These are phyloP conservation scores for Parathielavia appendiculata DNA, from an alignment of 495 filamentous ascomycete species.

Conservation along the genomic window DNA sequence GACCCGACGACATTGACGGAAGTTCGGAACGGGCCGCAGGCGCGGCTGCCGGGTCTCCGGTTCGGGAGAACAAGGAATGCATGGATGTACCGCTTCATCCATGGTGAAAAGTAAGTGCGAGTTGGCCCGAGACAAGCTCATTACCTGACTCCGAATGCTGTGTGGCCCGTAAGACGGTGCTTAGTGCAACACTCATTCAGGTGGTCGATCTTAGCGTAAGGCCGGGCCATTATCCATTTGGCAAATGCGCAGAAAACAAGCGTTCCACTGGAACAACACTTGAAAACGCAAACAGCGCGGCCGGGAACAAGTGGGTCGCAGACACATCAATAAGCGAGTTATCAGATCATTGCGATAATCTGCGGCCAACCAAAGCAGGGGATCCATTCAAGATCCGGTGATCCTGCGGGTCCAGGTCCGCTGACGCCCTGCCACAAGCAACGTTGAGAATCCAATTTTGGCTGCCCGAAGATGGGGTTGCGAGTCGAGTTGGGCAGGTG, in stretches of 20 bases:
- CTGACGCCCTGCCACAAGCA: slow-evolving; percentile 2
- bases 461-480: slow-evolving; percentile 1
- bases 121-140: too few relatives aligned
- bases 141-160: too few relatives aligned
- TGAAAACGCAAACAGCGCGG: neutral
- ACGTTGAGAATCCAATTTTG: neutral
- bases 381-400: neutral
- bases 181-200: neutral
- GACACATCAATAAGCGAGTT: slow-evolving; percentile 4
- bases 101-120: too few relatives aligned
- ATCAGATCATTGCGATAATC: slow-evolving; percentile 35
- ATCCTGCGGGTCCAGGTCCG: neutral
- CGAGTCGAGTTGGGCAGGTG: neutral
- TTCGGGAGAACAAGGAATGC: neutral
- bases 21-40: neutral
- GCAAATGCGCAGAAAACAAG: neutral
- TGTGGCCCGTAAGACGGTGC: neutral
- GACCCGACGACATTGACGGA: neutral
- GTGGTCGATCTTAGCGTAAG: too few relatives aligned
- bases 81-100: too few relatives aligned
- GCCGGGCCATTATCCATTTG: too few relatives aligned
- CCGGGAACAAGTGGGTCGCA: neutral
- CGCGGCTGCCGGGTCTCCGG: too few relatives aligned
- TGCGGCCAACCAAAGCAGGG: slow-evolving; percentile 20
- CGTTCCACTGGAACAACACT: neutral